phyloP scores from a whole-genome alignment of 768 basidiomycete species.

The Russula earlei region DNA sequence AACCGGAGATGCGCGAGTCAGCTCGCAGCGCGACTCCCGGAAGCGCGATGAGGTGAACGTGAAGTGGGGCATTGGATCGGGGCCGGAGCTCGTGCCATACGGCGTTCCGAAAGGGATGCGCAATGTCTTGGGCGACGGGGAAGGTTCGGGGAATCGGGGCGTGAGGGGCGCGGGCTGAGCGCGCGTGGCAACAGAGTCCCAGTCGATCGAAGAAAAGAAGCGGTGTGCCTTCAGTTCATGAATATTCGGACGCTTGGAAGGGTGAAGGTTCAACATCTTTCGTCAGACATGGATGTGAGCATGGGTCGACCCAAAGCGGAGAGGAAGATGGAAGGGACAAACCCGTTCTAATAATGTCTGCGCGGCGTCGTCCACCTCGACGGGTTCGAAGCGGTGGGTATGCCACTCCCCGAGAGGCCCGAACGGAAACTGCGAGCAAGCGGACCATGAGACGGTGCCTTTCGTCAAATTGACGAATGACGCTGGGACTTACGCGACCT shows the following conservation, averaged over 20 bases:
- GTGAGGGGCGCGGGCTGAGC: conserved; percentile 3
- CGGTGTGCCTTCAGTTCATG: conserved; percentile 14
- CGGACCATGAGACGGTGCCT: neutral
- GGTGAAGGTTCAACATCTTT: conserved; percentile 12
- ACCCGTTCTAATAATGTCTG: conserved; percentile 11
- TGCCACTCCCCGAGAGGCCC: conserved; percentile 14
- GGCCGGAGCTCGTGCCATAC: neutral
- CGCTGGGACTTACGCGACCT: conserved; percentile 12
- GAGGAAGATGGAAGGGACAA: too few relatives aligned
- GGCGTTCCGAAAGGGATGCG: conserved; percentile 14
- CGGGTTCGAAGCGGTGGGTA: conserved; percentile 4
- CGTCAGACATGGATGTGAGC: neutral
- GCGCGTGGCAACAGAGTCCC: conserved; percentile 9
- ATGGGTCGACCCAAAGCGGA: too few relatives aligned
- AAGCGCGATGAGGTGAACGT: conserved; percentile 7
- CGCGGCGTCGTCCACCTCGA: conserved; percentile 17
- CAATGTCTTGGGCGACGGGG: conserved; percentile 10
- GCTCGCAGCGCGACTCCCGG: neutral
- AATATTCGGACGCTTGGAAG: conserved; percentile 9
- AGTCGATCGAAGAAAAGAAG: conserved; percentile 17
- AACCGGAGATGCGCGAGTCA: neutral
- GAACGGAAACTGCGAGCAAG: conserved; percentile 14
- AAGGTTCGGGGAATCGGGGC: conserved; percentile 1
- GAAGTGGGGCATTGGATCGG: conserved; percentile 7
- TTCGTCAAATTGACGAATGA: too few relatives aligned